phyloP scores from a whole-genome alignment of 2,329 filamentous ascomycete genomes.

The Aureobasidium uvarum region DNA sequence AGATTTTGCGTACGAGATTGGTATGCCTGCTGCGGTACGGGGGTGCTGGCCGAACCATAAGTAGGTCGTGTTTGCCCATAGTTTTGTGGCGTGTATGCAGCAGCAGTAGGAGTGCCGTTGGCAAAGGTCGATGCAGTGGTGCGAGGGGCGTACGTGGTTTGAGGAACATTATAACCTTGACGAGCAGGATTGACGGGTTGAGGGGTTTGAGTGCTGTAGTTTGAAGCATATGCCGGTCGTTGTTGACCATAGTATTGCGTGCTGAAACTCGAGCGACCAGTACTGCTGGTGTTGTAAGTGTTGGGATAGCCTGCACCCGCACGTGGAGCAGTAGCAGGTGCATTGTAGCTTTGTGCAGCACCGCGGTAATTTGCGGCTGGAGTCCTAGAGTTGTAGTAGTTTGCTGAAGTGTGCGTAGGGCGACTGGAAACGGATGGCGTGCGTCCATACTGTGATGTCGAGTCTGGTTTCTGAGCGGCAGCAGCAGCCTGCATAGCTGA shows the following conservation, averaged over 20 bases:
- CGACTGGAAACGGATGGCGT: constrained; percentile 26
- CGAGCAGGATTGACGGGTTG: constrained; percentile 18
- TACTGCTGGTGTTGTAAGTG: constrained; percentile 4
- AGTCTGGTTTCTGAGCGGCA: constrained; percentile 8
- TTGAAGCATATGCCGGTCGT: constrained; percentile 5
- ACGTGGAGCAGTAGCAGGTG: constrained; percentile 21
- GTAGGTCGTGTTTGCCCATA: constrained; percentile 19
- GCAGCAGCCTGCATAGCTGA: constrained; percentile 37
- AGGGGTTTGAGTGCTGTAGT: constrained; percentile 21
- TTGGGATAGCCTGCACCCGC: constrained; percentile 6
- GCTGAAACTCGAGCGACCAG: constrained; percentile 15
- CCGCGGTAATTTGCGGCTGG: constrained; percentile 34
- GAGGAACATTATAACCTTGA: constrained; percentile 13
- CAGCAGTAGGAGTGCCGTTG: constrained; percentile 11
- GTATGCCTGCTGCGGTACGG: neutral
- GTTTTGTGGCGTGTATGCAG: constrained; percentile 18
- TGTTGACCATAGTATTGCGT: constrained; percentile 15
- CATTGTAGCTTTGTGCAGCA: constrained; percentile 16
- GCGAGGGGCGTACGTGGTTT: constrained; percentile 12
- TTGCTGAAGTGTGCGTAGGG: constrained; percentile 7
- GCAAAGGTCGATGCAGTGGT: constrained; percentile 29
- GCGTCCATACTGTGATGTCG: constrained; percentile 15
- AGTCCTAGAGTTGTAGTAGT: constrained; percentile 31
- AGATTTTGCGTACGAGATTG: constrained; percentile 11
- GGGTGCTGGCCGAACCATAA: constrained; percentile 20